A percentile compares a stretch with the other conserved stretches of the same genome.
Evolutionary conservation across 768 basidiomycete genomes (phyloP).

Genomic region (Lentinula sp.): DNA sequence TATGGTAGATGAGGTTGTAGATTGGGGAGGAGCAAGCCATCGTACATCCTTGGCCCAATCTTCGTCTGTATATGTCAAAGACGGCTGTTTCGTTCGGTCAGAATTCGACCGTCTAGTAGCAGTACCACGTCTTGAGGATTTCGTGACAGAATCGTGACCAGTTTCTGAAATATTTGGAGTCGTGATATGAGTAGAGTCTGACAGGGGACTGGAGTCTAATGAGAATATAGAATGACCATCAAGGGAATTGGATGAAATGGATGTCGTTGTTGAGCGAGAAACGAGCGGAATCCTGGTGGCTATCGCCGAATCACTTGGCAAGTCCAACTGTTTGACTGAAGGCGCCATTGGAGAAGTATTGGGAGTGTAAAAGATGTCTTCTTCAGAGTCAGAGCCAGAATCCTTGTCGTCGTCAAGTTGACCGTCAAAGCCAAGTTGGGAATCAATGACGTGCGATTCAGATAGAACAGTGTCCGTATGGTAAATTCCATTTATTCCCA

Average conservation of each 20-base stretch:
- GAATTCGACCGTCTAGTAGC: slow-evolving; percentile 9
- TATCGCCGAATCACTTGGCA: slow-evolving; percentile 16
- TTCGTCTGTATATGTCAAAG: slow-evolving; percentile 40
- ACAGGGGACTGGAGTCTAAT: slow-evolving; percentile 16
- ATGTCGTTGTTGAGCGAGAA: slow-evolving; percentile 21
- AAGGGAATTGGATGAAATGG: slow-evolving; percentile 31
- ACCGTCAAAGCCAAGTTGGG: background rate
- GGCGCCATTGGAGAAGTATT: slow-evolving; percentile 40
- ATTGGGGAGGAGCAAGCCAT: slow-evolving; percentile 38
- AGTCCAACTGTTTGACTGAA: slow-evolving; percentile 18
- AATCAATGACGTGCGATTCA: slow-evolving; percentile 16
- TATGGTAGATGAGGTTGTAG: background rate
- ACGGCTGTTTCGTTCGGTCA: slow-evolving; percentile 13
- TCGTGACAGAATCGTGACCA: slow-evolving; percentile 13
- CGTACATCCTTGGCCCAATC: slow-evolving; percentile 67
- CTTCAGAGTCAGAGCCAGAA: slow-evolving; percentile 24
- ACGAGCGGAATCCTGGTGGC: slow-evolving; percentile 15
- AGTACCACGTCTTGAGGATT: slow-evolving; percentile 6
- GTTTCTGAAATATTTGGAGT: slow-evolving; percentile 25
- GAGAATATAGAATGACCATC: slow-evolving; percentile 36
- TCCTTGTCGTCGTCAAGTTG: slow-evolving; percentile 12
- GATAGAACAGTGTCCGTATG: slow-evolving; percentile 7
- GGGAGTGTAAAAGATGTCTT: slow-evolving; percentile 61
- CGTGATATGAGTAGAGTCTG: slow-evolving; percentile 33
- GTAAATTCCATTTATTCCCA: slow-evolving; percentile 2